Conservation (phyloP, 441 rosid species). For the Euphorbia celastroides region DNA sequence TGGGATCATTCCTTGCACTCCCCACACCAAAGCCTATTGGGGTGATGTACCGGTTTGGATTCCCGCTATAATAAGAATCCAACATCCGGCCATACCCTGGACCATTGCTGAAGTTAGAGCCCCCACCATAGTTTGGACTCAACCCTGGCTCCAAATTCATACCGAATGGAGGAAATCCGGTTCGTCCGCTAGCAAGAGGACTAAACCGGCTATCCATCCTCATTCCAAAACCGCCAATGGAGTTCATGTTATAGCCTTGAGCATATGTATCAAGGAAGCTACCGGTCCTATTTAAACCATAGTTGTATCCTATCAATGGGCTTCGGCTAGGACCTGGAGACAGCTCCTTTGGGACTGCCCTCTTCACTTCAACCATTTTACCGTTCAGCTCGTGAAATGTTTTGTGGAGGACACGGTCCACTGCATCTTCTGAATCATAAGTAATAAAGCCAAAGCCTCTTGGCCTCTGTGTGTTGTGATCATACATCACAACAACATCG, state of each 20-base stretch:
- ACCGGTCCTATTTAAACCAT: slow-evolving; percentile 65
- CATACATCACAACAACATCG: slow-evolving; percentile 95
- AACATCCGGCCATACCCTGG: slow-evolving; percentile 71
- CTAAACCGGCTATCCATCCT: slow-evolving; percentile 82
- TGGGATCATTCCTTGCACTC: slow-evolving; percentile 65
- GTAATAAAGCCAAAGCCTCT: slow-evolving; percentile 95
- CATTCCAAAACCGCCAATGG: slow-evolving; percentile 70
- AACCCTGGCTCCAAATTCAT: slow-evolving; percentile 74
- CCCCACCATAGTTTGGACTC: slow-evolving; percentile 60
- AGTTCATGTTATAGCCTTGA: slow-evolving; percentile 69
- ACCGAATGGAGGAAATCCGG: slow-evolving; percentile 65
- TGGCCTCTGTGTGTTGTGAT: slow-evolving; percentile 96
- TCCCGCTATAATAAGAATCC: slow-evolving; percentile 70
- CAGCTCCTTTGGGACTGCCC: slow-evolving; percentile 92
- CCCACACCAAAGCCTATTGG: slow-evolving; percentile 55
- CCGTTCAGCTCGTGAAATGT: slow-evolving; percentile 92
- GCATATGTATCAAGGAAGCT: slow-evolving; percentile 75
- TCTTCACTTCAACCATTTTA: slow-evolving; percentile 77
- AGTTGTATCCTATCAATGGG: slow-evolving; percentile 77
- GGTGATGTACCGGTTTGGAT: slow-evolving; percentile 61
- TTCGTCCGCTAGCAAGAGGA: slow-evolving; percentile 64
- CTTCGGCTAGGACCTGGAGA: slow-evolving; percentile 84
- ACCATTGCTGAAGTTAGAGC: slow-evolving; percentile 49
- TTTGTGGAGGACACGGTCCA: slow-evolving; percentile 72
- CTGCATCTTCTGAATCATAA: slow-evolving; percentile 87